Base-by-base conservation (phyloP, 2,329 filamentous ascomycete species). In the Amylocarpus encephaloides region DNA sequence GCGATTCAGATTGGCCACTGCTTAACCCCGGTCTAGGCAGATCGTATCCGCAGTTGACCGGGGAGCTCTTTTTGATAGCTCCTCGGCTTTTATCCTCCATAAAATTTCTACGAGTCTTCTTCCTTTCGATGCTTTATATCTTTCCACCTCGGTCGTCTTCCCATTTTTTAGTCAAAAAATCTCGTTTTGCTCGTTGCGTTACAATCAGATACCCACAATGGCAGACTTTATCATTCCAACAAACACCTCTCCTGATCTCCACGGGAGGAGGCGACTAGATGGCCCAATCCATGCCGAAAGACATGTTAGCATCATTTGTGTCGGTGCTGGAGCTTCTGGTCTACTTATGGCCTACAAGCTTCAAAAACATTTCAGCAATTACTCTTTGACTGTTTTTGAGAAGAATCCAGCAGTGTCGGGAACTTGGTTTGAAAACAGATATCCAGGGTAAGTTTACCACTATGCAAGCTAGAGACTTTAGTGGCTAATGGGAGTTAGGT, bases 381-480 rank as follows among this genome's bases (percentile, higher is more conserved):
- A 68, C 60, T 65, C 57, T 10, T 47, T 65, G 45, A 46, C 62
- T 9, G 61, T 76, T 3, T 77, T 73, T 51, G 74, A 78, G 56
- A 76, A 76, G 61, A 76, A 76, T 52, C 47, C 63, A 1, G 69
- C 70, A 38, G 62, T 76, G 1, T 66, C 67, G 1, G 75, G 75
- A 5, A 77, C 75, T 2, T 78, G 75, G 75, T 74, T 63, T 38
- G 75, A 77, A 59, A 78, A 78, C 60, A 64, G 66, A 48, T 72
- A 72, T 49, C 69, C 69, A 5, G 70, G 69, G 59, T 70, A 59
- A 11, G 60, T 42, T 9, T 11, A n/a, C 22, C 19, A 1, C 11
- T 46, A 11, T 15, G 2, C 10, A 62, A 39, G 66, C 64, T 16
- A 62, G 64, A 12, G 70, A 68, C 49, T 58, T 69, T 46, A 63